Base-by-base conservation (phyloP, 768 basidiomycete genomes). In the Vishniacozyma victoriae region DNA sequence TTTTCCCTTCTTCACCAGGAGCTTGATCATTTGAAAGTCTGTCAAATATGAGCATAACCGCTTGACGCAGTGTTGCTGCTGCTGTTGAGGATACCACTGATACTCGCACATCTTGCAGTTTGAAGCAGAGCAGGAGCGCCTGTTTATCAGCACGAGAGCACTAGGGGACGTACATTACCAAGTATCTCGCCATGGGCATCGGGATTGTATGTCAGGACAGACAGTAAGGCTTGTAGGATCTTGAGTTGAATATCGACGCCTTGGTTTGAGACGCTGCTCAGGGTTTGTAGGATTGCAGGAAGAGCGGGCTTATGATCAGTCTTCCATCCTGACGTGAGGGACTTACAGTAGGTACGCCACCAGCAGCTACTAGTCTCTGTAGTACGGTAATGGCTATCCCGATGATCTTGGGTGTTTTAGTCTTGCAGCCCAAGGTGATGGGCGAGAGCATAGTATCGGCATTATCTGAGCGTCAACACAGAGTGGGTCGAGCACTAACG, bases 11-110 rank as follows among this genome's bases (percentile, higher is more conserved):
- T 9, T 25, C 23, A 22, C 54, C 27, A 13, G 54, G 40, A 13
- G 36, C 7, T 4, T 43, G 35, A 20, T 44, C 15, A 18, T 27
- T 4, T 5, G 50, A 44, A 71, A 96, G 86, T 67, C 93, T 91
- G 73, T 99, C 95, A 36, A 96, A 87, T 15, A 96, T 84, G 57
- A 96, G 87, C 92, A 99, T 96, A 37, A 97, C 88, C 1, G 96
- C 78, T 67, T 97, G 93, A 2, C 92, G 84, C 3, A 96, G 79
- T 0, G 92, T 96, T 0, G 95, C 95, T 2, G 92, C 92, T 1
- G 93, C 93, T 3, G 95, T 97, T 0, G 89, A 92, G 2, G 91
- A 93, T 5, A 99, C 93, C 20, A 97, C 93, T 0, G 90, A 86
- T 19, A 92, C 95, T 55, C 87, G 83, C 0, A 89, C 92, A 50